Evolutionary conservation across 345 rosid species (phyloP), one percentile per base, ranked within the genome.

Genomic region (Nephelium lappaceum): DNA sequence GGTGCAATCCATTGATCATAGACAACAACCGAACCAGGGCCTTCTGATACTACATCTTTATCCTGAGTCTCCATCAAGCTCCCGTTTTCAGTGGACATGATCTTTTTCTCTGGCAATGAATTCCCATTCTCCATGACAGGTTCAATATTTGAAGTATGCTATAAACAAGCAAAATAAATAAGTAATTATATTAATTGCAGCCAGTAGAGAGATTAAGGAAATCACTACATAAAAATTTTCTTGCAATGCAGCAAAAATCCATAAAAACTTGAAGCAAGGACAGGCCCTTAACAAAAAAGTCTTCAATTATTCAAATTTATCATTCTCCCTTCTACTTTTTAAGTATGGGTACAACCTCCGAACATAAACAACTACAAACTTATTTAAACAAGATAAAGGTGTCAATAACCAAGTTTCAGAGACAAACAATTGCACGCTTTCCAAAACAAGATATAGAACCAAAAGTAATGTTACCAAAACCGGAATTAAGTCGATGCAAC

Each of bases 1-100:
- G 98, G 98, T 64, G 85, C 81, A 83, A 81, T 87, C 99, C 99
- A 97, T 83, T 94, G 95, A 87, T 91, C 98, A 85, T 93, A 97
- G 67, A 93, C 91, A 84, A 83, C 88, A 88, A 93, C 82, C 63
- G 90, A 80, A 91, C 90, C 89, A 71, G 88, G 85, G 80, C 90
- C 91, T 92, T 92, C 99, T 6, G 89, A 92, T 78, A 94, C 93
- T n/a, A 90, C 91, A 83, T 94, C 99, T 85, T 97, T 94, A 78
- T 97, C 98, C 81, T 93, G 96, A 74, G 93, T 87, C 78, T 91
- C 95, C 75, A 88, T 71, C 69, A 83, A 65, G 77, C 79, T 86
- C 71, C 91, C 96, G 84, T 89, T 93, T 86, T 90, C 98, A 77
- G 81, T 81, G 42, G 95, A 81, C 62, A 90, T 77, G 67, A 88